These are phyloP conservation scores for Melaleuca quinquenervia DNA, from an alignment of 345 rosid species.

Conservation along the genomic window DNA sequence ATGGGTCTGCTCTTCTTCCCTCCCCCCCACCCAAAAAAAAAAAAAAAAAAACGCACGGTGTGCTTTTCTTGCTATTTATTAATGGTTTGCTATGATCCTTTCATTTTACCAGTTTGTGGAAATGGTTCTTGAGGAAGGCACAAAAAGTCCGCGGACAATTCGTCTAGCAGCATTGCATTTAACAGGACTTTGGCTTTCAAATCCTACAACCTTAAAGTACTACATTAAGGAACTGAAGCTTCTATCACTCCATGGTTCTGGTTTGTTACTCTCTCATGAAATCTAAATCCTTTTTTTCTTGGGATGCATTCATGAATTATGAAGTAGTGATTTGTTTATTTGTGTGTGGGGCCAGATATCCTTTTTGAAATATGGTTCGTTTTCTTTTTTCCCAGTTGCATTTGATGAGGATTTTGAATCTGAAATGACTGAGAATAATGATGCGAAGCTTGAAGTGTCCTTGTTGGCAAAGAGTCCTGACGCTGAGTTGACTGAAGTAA, in stretches of 20 bases:
- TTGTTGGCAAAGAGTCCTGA: conserved; percentile 55
- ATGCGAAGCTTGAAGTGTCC: conserved; percentile 78
- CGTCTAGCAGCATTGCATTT: conserved; percentile 91
- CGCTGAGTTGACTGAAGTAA: conserved; percentile 79
- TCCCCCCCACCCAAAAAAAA: not conserved
- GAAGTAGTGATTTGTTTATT: not conserved
- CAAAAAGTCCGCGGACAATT: conserved; percentile 94
- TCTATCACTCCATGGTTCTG: conserved; percentile 89
- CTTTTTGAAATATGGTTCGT: not conserved
- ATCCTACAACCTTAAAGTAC: conserved; percentile 60
- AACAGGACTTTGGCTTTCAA: conserved; percentile 77
- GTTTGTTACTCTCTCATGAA: conserved; percentile 21
- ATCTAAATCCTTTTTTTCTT: not conserved
- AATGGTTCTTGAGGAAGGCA: conserved; percentile 81
- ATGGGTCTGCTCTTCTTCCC: conserved; percentile 52
- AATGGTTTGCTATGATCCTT: not conserved
- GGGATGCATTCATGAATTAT: not conserved
- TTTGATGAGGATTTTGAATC: conserved; percentile 99
- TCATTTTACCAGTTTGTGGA: conserved; percentile 52
- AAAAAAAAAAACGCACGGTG: not conserved
- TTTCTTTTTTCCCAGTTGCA: conserved; percentile 44
- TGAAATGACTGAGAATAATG: conserved; percentile 68
- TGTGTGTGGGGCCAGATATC: not conserved
- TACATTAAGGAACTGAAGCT: conserved; percentile 79
- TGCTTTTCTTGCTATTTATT: not conserved